These are phyloP conservation scores for Erythrophleum fordii DNA, from an alignment of 306 rosid species.

Conservation along the genomic window DNA sequence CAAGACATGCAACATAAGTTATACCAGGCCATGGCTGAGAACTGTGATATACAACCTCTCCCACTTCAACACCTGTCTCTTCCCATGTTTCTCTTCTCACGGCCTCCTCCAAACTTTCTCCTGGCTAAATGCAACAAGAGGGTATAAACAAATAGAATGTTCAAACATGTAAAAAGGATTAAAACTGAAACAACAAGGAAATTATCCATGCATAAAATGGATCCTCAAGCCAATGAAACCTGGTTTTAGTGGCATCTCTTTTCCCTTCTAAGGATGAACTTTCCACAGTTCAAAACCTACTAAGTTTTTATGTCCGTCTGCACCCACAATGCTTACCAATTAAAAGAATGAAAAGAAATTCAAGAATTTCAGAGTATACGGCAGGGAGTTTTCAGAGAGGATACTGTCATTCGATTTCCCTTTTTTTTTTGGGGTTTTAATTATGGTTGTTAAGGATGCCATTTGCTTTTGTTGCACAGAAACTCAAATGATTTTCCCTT, in stretches of 20 bases:
- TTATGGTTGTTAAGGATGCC: background rate
- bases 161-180: background rate
- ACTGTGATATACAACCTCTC: conserved; percentile 85
- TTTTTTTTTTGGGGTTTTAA: background rate
- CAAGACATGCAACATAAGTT: conserved; percentile 20
- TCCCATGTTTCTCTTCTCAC: conserved; percentile 98
- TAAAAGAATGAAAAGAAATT: conserved; percentile 16
- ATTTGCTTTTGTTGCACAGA: conserved; percentile 1
- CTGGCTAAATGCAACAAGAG: conserved; percentile 63
- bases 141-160: conserved; percentile 17
- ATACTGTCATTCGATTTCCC: background rate
- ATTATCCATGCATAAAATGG: conserved; percentile 12
- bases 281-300: conserved; percentile 15
- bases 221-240: conserved; percentile 32
- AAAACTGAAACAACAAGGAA: conserved; percentile 11
- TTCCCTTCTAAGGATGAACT: conserved; percentile 22
- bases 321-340: conserved; percentile 9
- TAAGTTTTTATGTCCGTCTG: conserved; percentile 21
- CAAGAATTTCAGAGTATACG: conserved; percentile 10
- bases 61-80: conserved; percentile 95
- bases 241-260: conserved; percentile 14
- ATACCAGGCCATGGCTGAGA: conserved; percentile 99
- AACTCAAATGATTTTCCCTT: conserved; percentile 4
- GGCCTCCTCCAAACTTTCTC: conserved; percentile 98
- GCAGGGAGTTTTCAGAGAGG: background rate